Percentiles rank a stretch among this genome's conserved stretches.
Conservation (phyloP, 768 basidiomycete species). For the Hygrophoropsis aurantiaca region DNA sequence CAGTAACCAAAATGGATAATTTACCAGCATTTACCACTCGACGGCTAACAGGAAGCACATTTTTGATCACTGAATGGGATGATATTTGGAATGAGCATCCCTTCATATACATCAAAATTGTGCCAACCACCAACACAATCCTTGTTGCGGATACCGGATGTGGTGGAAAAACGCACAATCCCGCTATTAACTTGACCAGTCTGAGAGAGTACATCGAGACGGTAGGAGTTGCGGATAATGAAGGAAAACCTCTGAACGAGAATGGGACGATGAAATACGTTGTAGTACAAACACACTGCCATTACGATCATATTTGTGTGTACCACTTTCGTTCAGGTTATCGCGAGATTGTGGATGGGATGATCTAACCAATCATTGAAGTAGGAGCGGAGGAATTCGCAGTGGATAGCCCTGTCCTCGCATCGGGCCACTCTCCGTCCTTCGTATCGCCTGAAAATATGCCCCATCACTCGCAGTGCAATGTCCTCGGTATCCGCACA, state of each 20-base stretch:
- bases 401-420: conserved; percentile 45
- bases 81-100: conserved; percentile 53
- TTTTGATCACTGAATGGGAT: conserved; percentile 50
- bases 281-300: conserved; percentile 52
- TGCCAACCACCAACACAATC: conserved; percentile 38
- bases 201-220: conserved; percentile 52
- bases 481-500: conserved; percentile 35
- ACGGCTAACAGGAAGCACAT: conserved; percentile 34
- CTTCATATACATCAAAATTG: conserved; percentile 52
- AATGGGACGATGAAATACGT: conserved; percentile 42
- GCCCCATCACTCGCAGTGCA: conserved; percentile 47
- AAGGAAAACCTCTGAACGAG: conserved; percentile 42
- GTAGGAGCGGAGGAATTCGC: conserved; percentile 54
- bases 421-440: conserved; percentile 44
- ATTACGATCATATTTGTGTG: conserved; percentile 60
- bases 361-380: conserved; percentile 13
- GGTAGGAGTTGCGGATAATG: conserved; percentile 42
- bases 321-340: conserved; percentile 1
- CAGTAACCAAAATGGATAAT: too few species aligned
- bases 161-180: conserved; percentile 45
- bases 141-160: conserved; percentile 58
- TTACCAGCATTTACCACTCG: conserved; percentile 34
- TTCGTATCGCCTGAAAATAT: conserved; percentile 44
- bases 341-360: too few species aligned
- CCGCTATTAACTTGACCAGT: conserved; percentile 39